Conservation (phyloP, 768 basidiomycete genomes). For the Lactifluus subvellereus region DNA sequence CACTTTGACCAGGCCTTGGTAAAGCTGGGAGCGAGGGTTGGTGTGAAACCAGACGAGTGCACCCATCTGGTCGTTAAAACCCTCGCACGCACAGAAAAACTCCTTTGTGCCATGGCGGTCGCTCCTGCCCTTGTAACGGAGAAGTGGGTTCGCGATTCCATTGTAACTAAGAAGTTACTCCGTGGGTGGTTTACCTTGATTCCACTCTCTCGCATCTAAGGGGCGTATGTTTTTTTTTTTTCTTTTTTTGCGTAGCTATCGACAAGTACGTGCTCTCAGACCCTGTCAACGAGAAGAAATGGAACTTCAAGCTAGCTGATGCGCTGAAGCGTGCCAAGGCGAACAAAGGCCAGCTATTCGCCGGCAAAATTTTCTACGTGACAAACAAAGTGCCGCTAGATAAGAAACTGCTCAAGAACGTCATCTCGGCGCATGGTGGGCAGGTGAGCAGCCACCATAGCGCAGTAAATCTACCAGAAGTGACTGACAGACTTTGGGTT, state of each 20-base stretch:
- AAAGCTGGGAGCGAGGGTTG: slow-evolving; percentile 62
- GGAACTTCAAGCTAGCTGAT: slow-evolving; percentile 55
- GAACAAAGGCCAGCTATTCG: slow-evolving; percentile 50
- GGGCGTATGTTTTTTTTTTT: background rate
- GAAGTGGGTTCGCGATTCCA: slow-evolving; percentile 63
- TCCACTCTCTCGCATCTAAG: background rate
- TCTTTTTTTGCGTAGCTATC: slow-evolving; percentile 45
- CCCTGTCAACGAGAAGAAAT: slow-evolving; percentile 55
- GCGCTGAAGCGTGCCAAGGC: slow-evolving; percentile 55
- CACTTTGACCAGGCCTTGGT: slow-evolving; percentile 43
- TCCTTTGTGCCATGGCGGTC: slow-evolving; percentile 66
- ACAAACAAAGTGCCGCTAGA: slow-evolving; percentile 61
- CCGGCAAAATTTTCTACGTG: slow-evolving; percentile 65
- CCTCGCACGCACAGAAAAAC: slow-evolving; percentile 82
- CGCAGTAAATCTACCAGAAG: background rate
- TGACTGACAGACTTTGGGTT: background rate
- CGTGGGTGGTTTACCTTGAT: slow-evolving; percentile 41
- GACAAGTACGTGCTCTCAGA: slow-evolving; percentile 56
- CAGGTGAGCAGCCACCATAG: slow-evolving; percentile 37
- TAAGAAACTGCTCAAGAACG: slow-evolving; percentile 55
- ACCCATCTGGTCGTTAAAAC: slow-evolving; percentile 71
- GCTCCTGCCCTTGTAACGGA: slow-evolving; percentile 58
- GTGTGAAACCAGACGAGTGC: slow-evolving; percentile 56
- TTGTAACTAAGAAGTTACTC: slow-evolving; percentile 50
- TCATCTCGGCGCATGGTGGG: slow-evolving; percentile 67